A percentile compares a stretch with the other conserved stretches of the same genome.
Evolutionary conservation across 139 green algal species (phyloP).

Genomic region (Haematococcus sp.): DNA sequence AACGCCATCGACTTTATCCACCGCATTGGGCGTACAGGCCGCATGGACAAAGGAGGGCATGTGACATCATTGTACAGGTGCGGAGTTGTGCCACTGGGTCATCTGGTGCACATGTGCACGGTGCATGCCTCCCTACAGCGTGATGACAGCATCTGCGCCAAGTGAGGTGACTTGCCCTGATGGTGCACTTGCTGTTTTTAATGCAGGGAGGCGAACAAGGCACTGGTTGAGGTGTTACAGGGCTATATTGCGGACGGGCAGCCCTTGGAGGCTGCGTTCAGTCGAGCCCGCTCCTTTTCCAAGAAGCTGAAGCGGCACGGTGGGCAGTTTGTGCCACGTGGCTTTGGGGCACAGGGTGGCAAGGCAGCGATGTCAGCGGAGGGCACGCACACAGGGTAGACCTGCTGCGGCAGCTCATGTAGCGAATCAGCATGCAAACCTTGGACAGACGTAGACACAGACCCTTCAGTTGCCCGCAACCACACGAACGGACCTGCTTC

Average conservation of each 20-base stretch:
- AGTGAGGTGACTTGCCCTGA: too few relatives aligned
- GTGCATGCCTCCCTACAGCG: too few relatives aligned
- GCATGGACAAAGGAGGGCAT: conserved; percentile 68
- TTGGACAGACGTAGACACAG: too few relatives aligned
- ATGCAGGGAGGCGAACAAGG: conserved; percentile 11
- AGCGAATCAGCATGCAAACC: too few relatives aligned
- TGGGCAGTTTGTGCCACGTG: conserved; percentile 78
- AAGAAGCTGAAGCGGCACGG: conserved; percentile 82
- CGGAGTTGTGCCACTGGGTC: too few relatives aligned
- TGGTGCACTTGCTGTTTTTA: too few relatives aligned
- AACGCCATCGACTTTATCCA: conserved; percentile 95
- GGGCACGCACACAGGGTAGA: too few relatives aligned
- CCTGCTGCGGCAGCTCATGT: too few relatives aligned
- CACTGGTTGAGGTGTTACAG: conserved; percentile 71
- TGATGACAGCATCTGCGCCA: too few relatives aligned
- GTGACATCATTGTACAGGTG: conserved; percentile 82
- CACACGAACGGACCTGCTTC: too few relatives aligned
- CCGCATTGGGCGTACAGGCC: conserved; percentile 77
- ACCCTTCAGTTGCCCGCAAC: too few relatives aligned
- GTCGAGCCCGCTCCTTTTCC: conserved; percentile 86
- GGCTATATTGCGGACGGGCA: conserved; percentile 51
- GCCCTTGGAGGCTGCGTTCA: conserved; percentile 89
- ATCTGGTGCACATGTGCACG: too few relatives aligned
- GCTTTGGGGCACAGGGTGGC: conserved; percentile 62
- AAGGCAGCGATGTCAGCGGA: not conserved